These are phyloP conservation scores for Fraxinus albicans DNA, from an alignment of 305 asterid genomes.

Conservation along the genomic window DNA sequence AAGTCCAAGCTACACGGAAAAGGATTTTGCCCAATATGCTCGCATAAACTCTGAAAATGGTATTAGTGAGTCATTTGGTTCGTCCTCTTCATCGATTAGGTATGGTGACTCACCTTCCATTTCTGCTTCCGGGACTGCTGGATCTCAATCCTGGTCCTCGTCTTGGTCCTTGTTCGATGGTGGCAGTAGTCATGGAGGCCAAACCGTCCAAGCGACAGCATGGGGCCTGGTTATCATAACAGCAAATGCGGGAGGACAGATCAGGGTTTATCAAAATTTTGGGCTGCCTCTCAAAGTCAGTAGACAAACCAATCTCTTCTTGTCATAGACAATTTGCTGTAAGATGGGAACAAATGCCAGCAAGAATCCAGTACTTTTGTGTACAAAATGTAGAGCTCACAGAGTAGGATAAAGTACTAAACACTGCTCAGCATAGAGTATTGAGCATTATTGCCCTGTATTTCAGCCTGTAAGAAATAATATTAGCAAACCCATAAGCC, in stretches of 20 bases:
- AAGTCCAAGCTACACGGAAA: slow-evolving; percentile 38
- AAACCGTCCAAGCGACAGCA: slow-evolving; percentile 73
- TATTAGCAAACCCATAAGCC: background rate
- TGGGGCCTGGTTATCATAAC: slow-evolving; percentile 90
- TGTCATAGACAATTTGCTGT: slow-evolving; percentile 31
- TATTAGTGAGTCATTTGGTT: slow-evolving; percentile 43
- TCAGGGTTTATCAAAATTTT: slow-evolving; percentile 80
- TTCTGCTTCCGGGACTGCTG: slow-evolving; percentile 43
- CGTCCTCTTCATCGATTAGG: slow-evolving; percentile 33
- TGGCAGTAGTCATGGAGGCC: slow-evolving; percentile 38
- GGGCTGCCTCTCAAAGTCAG: slow-evolving; percentile 74
- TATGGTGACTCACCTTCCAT: slow-evolving; percentile 50
- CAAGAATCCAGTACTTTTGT: background rate
- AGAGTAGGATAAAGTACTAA: background rate
- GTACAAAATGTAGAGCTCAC: background rate
- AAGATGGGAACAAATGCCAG: background rate
- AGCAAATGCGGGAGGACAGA: slow-evolving; percentile 81
- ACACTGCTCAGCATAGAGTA: background rate
- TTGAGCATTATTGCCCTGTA: background rate
- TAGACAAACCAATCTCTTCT: slow-evolving; percentile 57
- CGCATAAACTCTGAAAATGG: slow-evolving; percentile 65
- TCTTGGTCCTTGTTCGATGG: slow-evolving; percentile 40
- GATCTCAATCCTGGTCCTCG: slow-evolving; percentile 51
- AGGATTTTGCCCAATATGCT: slow-evolving; percentile 44
- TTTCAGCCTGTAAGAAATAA: background rate